Evolutionary conservation across 495 filamentous ascomycete genomes (phyloP).

Genomic region (Penicillium herquei): DNA sequence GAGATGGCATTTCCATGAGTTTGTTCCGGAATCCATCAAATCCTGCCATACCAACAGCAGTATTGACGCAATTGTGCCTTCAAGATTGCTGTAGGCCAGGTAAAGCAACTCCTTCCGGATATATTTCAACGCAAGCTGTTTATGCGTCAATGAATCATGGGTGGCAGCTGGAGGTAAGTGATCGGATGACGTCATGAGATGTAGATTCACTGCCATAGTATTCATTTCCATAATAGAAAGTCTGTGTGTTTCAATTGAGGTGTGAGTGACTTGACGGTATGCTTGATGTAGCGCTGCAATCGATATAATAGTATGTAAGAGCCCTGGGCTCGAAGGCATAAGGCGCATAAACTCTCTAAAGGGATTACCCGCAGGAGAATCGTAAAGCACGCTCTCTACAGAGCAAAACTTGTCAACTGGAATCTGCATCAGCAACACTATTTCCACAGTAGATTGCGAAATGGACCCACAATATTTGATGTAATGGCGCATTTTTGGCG

Average conservation of each 20-base stretch:
- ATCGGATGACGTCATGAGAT: background rate
- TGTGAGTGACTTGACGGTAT: conserved; percentile 4
- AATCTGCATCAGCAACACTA: background rate
- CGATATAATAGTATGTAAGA: conserved; percentile 17
- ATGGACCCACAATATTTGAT: background rate
- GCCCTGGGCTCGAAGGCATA: conserved; percentile 15
- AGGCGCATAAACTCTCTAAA: conserved; percentile 23
- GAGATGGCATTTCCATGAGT: conserved; percentile 19
- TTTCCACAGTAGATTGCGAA: background rate
- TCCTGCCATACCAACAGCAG: conserved; percentile 19
- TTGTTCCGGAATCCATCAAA: conserved; percentile 16
- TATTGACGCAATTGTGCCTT: conserved; percentile 19
- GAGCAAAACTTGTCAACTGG: background rate
- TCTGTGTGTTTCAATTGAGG: conserved; percentile 1
- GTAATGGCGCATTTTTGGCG: background rate
- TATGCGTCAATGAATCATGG: background rate
- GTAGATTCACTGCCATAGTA: background rate
- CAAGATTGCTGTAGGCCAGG: conserved; percentile 1
- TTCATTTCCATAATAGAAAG: conserved; percentile 1
- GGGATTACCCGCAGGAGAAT: conserved; percentile 8
- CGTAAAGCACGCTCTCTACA: background rate
- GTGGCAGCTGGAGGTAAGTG: background rate
- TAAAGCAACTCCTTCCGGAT: background rate
- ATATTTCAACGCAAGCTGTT: background rate
- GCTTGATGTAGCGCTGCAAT: conserved; percentile 19